These are phyloP conservation scores for Crucihimalaya himalaica DNA, from an alignment of 345 rosid species.

Conservation along the genomic window DNA sequence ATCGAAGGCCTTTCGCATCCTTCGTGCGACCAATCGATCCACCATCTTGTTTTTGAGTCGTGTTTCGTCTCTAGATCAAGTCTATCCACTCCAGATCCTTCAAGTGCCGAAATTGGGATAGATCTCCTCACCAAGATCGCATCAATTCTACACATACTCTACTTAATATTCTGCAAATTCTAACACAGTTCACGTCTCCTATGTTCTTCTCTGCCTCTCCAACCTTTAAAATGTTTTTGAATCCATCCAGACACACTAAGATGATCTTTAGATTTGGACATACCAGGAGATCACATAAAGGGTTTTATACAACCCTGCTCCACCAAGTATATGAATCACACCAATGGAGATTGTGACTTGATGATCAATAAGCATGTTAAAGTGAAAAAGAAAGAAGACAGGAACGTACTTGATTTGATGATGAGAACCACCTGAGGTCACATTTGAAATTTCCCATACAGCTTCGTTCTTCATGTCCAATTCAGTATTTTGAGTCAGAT, in stretches of 20 bases:
- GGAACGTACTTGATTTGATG: background rate
- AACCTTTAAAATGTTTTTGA: too few species aligned
- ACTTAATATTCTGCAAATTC: too few species aligned
- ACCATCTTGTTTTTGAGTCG: too few species aligned
- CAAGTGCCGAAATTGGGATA: too few species aligned
- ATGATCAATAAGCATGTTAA: background rate
- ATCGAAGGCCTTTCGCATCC: too few species aligned
- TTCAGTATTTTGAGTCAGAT: background rate
- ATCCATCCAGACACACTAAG: background rate
- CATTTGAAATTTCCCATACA: background rate
- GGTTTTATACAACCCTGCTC: background rate
- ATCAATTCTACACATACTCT: too few species aligned
- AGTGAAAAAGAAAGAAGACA: background rate
- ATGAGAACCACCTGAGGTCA: background rate
- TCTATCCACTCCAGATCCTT: too few species aligned
- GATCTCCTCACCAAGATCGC: too few species aligned
- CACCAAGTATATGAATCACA: background rate
- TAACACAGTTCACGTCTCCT: too few species aligned
- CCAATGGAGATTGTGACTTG: background rate
- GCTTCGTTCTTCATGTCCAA: background rate
- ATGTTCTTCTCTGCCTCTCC: too few species aligned
- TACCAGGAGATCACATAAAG: background rate
- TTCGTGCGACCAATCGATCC: too few species aligned
- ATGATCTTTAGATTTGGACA: background rate
- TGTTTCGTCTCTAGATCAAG: too few species aligned